These are phyloP conservation scores for Colletotrichum sp. DNA, from an alignment of 2,329 filamentous ascomycete genomes.

Conservation along the genomic window DNA sequence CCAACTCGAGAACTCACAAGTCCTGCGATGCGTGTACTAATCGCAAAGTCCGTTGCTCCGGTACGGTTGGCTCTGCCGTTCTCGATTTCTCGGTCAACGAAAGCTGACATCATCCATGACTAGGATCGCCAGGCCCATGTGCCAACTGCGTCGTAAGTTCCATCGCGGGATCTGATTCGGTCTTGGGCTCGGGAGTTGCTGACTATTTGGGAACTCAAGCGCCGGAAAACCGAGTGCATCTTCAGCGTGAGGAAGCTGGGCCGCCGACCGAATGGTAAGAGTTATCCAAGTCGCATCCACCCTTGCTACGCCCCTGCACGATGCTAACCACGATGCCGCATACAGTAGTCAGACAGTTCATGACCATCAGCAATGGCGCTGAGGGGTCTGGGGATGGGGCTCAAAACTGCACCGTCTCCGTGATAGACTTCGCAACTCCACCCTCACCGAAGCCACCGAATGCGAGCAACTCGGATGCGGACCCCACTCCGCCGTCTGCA, in stretches of 20 bases:
- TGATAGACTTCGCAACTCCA: conserved; percentile 4
- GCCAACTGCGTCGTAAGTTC: conserved; percentile 29
- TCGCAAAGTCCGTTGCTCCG: conserved; percentile 44
- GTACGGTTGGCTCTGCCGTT: conserved; percentile 23
- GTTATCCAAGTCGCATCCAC: not conserved
- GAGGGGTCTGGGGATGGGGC: not conserved
- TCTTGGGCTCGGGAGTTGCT: not conserved
- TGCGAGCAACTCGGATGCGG: not conserved
- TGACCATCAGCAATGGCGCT: not conserved
- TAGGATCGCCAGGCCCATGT: conserved; percentile 23
- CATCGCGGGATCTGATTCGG: not conserved
- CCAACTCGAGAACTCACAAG: conserved; percentile 23
- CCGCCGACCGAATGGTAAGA: conserved; percentile 25
- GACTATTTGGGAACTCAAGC: not conserved
- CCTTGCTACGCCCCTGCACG: not conserved
- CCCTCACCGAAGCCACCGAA: not conserved
- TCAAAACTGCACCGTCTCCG: not conserved
- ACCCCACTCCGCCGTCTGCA: not conserved
- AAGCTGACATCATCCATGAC: not conserved
- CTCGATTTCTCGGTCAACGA: not conserved
- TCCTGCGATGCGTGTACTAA: conserved; percentile 43
- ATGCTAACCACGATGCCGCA: not conserved
- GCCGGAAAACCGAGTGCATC: conserved; percentile 25
- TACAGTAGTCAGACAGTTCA: conserved; percentile 19
- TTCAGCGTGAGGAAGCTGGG: conserved; percentile 28